Base-by-base conservation (phyloP, 441 rosid species). In the Codiaeum variegatum region DNA sequence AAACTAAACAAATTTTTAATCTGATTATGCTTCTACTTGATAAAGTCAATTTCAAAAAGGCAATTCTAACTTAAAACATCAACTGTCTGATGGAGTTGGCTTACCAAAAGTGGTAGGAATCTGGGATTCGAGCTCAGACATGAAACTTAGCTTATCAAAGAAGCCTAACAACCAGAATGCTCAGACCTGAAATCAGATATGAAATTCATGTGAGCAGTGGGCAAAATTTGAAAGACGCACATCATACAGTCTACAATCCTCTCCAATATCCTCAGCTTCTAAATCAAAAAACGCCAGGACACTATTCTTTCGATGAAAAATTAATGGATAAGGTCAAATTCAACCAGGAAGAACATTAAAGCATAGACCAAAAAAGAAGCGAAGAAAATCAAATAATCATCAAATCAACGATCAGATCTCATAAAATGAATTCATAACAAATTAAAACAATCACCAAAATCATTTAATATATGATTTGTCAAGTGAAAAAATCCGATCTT, bases 111-210 rank as follows among this genome's bases (percentile, higher is more conserved):
- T 67, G 81, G 91, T 67, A 65, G 98, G 98, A 85, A 89, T 80
- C 84, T 88, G 93, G 81, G 73, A 56, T 81, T 90, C 98, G 67
- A 88, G 86, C 70, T 91, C 96, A 90, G 98, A 93, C 96, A 93
- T 93, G 94, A 93, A 91, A 77, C 87, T 91, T 80, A 59, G 83
- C 79, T 83, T 72, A 72, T 77, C 75, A 67, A 81, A 62, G 79
- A 85, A 80, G 84, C 71, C 78, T 63, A 71, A 79, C 80, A 73
- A 82, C 83, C 81, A 66, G 59, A 81, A 78, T 66, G 83, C 94
- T 89, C 83, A 82, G 85, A 81, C 81, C 93, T 88, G 73, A 12
- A 76, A 10, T n/a, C 32, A 2, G 56, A 76, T 3, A 24, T 19
- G 21, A 40, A 32, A 38, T 4, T 4, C 60, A 69, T 54, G 54